Conservation (phyloP, 176 grass and related monocot genomes). For the Zizania latifolia region DNA sequence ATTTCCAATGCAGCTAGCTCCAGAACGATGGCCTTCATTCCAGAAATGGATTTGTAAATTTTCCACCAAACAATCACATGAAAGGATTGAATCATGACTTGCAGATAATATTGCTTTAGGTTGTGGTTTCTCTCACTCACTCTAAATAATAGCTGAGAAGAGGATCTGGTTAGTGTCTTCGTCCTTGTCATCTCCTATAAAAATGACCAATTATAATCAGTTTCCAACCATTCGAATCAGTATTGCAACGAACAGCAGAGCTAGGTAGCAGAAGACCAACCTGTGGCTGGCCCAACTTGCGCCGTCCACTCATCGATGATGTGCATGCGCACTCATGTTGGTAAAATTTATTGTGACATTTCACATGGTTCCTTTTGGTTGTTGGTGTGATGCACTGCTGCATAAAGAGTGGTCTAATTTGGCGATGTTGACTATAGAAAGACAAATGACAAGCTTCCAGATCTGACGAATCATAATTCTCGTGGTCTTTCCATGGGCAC, state of each 20-base stretch:
- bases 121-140: slow-evolving; percentile 21
- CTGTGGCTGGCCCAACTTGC: slow-evolving; percentile 44
- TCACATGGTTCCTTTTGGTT: too few relatives aligned
- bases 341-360: neutral
- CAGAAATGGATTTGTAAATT: too few relatives aligned
- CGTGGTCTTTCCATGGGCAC: too few relatives aligned
- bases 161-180: slow-evolving; percentile 69
- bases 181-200: slow-evolving; percentile 47
- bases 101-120: too few relatives aligned
- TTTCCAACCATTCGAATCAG: neutral
- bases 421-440: neutral
- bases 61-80: too few relatives aligned
- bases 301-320: slow-evolving; percentile 73
- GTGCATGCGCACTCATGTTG: slow-evolving; percentile 7
- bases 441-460: neutral
- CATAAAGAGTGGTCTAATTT: neutral
- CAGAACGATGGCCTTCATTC: neutral
- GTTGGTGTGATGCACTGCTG: neutral
- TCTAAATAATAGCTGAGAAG: slow-evolving; percentile 60
- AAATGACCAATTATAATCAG: neutral
- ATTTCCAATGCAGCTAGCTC: too few relatives aligned
- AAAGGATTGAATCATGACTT: too few relatives aligned
- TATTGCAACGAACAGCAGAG: neutral
- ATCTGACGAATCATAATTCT: neutral
- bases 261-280: neutral